Evolutionary conservation across 441 rosid species (phyloP), one percentile per base, ranked within the genome.

Genomic region (Eruca vesicaria): DNA sequence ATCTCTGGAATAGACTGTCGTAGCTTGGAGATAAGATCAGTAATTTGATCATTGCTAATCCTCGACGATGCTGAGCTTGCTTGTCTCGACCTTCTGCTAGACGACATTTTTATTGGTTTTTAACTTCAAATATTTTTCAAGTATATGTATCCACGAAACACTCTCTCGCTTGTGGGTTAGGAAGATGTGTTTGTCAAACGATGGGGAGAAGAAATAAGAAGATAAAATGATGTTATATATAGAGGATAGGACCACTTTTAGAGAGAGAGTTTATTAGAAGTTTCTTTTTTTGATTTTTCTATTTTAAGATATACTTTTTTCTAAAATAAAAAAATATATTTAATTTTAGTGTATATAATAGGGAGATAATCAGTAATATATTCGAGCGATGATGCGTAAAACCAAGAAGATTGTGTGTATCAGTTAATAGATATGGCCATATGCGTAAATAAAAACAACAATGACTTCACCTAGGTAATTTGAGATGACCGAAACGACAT

Each of bases 381-480:
- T 29, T 29, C 32, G 32, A 5, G 4, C 7, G 32, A 29, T 29
- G 32, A 29, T 29, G 32, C 32, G 32, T 29, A 29, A 29, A 75
- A 70, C 75, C 52, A 69, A 76, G 71, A 76, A 76, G 80, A 76
- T 76, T 70, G 64, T 43, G 75, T 70, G 71, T 5, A 69, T 67
- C 73, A 75, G 68, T 33, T 14, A 52, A 23, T 45, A 74, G 71
- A 70, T 76, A 63, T 18, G 66, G 71, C n/a, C n/a, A n/a, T n/a
- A n/a, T n/a, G n/a, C n/a, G 71, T 63, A 69, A 43, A 63, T 63
- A 43, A 23, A 76, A 69, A n/a, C n/a, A 76, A 76, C 66, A 69
- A 70, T 76, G 61, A 19, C 45, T 59, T 59, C 41, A 69, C 74
- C 31, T 69, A 63, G 60, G 71, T 69, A 69, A 75, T 62, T 68